Evolutionary conservation across 768 basidiomycete species (phyloP), one percentile per base, ranked within the genome.

Genomic region (Mycena leptocephala): DNA sequence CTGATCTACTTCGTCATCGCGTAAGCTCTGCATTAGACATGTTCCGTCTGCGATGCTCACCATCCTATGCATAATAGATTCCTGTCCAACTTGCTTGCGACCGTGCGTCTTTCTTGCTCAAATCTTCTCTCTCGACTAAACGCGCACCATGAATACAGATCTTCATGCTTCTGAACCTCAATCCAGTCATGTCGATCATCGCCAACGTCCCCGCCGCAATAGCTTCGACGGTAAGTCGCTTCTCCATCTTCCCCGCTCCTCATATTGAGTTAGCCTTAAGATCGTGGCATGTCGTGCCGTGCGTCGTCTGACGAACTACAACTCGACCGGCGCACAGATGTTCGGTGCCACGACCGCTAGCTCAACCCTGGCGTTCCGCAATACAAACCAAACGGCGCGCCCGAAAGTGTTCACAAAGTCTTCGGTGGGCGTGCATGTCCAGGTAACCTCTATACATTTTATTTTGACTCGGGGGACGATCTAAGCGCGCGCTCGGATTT

Each of bases 1-100:
- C 81, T 95, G 62, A 92, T 94, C 62, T 95, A 92, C 85, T 95
- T 94, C 81, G 81, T 90, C 78, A 91, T 95, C 69, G 93, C 93
- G 92, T 94, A 81, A 84, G 93, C 37, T 28, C 62, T 56, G 16
- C 64, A 41, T 37, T 61, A 37, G 8, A 61, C 51, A 62, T 53
- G 7, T 69, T 72, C 67, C 28, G 28, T 61, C 71, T 43, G 72
- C 56, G 62, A 76, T 65, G 61, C 72, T 75, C 46, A 81, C 48
- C 53, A 39, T 48, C 9, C 37, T 14, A 13, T 22, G 48, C 51
- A 24, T 77, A 43, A 70, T 79, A 94, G 93, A 35, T 95, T 95
- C 85, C 79, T 94, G 80, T 88, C 92, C 24, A 95, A 94, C 83
- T 79, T 93, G 77, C 80, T 94, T 48, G 93, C 90, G 18, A 90